Evolutionary conservation across 352 stramenopile species (phyloP).

Genomic region (Phytophthora cactorum): DNA sequence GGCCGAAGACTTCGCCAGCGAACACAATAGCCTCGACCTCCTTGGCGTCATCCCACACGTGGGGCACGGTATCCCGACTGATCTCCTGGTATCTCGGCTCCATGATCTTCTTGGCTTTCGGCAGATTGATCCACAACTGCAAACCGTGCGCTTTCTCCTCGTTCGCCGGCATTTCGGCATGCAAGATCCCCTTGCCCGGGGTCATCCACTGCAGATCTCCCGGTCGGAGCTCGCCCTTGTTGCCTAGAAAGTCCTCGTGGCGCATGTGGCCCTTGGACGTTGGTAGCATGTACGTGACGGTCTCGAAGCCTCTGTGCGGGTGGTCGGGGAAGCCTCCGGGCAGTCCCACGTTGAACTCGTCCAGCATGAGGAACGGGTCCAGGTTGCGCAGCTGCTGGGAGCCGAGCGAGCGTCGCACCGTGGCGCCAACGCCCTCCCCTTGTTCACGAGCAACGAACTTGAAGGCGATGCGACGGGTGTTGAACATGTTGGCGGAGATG

Average conservation of each 20-base stretch:
- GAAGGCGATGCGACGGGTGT: slow-evolving; percentile 43
- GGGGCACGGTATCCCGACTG: slow-evolving; percentile 40
- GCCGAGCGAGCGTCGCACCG: slow-evolving; percentile 37
- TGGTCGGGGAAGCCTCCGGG: slow-evolving; percentile 91
- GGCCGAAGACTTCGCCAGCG: slow-evolving; percentile 54
- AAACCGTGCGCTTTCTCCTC: slow-evolving; percentile 46
- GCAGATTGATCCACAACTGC: slow-evolving; percentile 65
- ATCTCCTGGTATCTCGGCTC: slow-evolving; percentile 64
- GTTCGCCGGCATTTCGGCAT: slow-evolving; percentile 56
- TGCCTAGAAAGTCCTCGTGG: slow-evolving; percentile 86
- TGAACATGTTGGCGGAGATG: slow-evolving; percentile 31
- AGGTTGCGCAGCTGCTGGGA: slow-evolving; percentile 52
- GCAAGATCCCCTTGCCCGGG: slow-evolving; percentile 53
- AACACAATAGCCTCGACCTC: slow-evolving; percentile 60
- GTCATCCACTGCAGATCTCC: slow-evolving; percentile 75
- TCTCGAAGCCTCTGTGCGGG: slow-evolving; percentile 93
- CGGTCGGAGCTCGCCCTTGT: slow-evolving; percentile 53
- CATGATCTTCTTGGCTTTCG: slow-evolving; percentile 53
- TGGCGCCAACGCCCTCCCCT: slow-evolving; percentile 58
- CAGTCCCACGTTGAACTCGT: slow-evolving; percentile 57
- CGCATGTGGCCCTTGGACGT: slow-evolving; percentile 76
- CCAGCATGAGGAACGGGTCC: slow-evolving; percentile 62
- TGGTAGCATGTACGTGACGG: slow-evolving; percentile 90
- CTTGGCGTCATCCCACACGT: slow-evolving; percentile 46
- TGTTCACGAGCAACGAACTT: slow-evolving; percentile 67